These are phyloP conservation scores for Nothophoma quercina DNA, from an alignment of 2,329 filamentous ascomycete genomes.

Conservation along the genomic window DNA sequence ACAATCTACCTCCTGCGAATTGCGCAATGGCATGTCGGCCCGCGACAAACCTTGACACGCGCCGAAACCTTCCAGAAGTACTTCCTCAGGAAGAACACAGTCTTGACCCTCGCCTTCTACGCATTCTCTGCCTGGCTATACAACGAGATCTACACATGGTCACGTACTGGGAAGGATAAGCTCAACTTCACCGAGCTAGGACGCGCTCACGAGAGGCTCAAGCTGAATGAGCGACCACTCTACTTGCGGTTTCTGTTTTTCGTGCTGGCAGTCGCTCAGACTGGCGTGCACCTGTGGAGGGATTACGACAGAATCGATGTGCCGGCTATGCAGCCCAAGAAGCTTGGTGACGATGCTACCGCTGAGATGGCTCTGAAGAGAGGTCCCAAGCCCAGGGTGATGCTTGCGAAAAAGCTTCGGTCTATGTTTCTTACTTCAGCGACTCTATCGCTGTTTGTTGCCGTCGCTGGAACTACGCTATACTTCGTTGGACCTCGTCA, in stretches of 20 bases:
- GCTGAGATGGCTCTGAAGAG: conserved; percentile 8
- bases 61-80: conserved; percentile 69
- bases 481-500: conserved; percentile 44
- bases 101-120: conserved; percentile 80
- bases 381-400: conserved; percentile 28
- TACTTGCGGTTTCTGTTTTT: conserved; percentile 77
- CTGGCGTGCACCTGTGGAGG: conserved; percentile 70
- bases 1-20: conserved; percentile 85
- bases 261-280: conserved; percentile 73
- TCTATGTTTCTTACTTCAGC: conserved; percentile 27
- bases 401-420: conserved; percentile 28
- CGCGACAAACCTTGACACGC: conserved; percentile 71
- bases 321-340: conserved; percentile 47
- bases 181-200: conserved; percentile 77
- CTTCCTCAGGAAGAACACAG: conserved; percentile 65
- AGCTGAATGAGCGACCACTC: conserved; percentile 85
- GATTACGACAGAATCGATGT: conserved; percentile 75
- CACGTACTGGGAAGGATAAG: conserved; percentile 65
- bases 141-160: conserved; percentile 81
- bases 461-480: conserved; percentile 25
- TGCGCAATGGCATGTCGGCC: conserved; percentile 73
- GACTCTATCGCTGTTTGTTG: conserved; percentile 59
- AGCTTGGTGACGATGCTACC: conserved; percentile 23
- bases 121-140: conserved; percentile 79
- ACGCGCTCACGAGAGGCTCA: conserved; percentile 71